These are phyloP conservation scores for Xylariaceae sp. DNA, from an alignment of 2,329 filamentous ascomycete species.

Conservation along the genomic window DNA sequence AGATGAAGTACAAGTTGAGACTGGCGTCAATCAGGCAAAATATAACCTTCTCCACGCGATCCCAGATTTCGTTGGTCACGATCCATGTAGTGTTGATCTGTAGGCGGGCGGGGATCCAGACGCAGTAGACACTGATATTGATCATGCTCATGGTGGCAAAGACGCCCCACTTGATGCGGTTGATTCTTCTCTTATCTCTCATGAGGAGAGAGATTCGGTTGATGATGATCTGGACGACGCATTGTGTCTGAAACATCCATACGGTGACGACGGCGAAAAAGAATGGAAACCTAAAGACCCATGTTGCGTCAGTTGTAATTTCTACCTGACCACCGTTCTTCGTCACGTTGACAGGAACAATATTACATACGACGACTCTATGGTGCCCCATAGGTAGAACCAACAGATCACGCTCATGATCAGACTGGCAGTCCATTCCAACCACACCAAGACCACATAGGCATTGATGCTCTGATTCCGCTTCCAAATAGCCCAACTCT, in stretches of 20 bases:
- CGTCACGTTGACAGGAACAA: background rate
- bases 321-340: no score
- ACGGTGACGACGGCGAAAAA: slow-evolving; percentile 20
- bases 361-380: slow-evolving; percentile 19
- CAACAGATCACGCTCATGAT: slow-evolving; percentile 25
- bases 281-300: slow-evolving; percentile 8
- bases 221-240: slow-evolving; percentile 42
- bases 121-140: slow-evolving; percentile 40
- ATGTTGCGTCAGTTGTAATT: background rate
- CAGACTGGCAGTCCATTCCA: slow-evolving; percentile 25
- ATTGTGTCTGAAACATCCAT: slow-evolving; percentile 33
- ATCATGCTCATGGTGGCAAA: slow-evolving; percentile 32
- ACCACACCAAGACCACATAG: slow-evolving; percentile 33
- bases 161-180: slow-evolving; percentile 33
- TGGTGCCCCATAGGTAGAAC: slow-evolving; percentile 23
- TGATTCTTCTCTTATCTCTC: slow-evolving; percentile 24
- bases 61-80: slow-evolving; percentile 38
- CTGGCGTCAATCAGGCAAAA: slow-evolving; percentile 36
- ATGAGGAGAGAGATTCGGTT: slow-evolving; percentile 39
- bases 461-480: slow-evolving; percentile 21
- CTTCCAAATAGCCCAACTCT: slow-evolving; percentile 21
- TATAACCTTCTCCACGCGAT: slow-evolving; percentile 39
- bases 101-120: slow-evolving; percentile 42
- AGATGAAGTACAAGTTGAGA: slow-evolving; percentile 41
- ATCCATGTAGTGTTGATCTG: slow-evolving; percentile 29